A percentile compares a stretch with the other conserved stretches of the same genome.
These are phyloP conservation scores for Phytopythium oedochilum DNA, from an alignment of 352 stramenopile species.

Conservation along the genomic window DNA sequence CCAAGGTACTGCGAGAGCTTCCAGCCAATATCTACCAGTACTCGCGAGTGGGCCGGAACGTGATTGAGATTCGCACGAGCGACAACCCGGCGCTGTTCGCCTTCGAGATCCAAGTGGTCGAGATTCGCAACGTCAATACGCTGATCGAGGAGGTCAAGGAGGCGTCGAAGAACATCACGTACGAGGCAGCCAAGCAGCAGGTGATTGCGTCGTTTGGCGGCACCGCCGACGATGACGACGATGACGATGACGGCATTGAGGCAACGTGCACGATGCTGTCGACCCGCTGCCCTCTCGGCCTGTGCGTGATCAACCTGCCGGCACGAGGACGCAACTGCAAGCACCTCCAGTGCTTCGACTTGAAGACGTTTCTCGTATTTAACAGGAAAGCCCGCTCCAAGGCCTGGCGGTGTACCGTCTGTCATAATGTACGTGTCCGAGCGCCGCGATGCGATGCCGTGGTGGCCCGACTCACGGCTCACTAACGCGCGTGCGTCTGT, in stretches of 20 bases:
- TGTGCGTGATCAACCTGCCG: conserved; percentile 87
- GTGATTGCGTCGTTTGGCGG: conserved; percentile 80
- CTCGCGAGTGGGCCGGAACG: conserved; percentile 62
- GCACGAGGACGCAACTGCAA: conserved; percentile 89
- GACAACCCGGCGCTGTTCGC: conserved; percentile 60
- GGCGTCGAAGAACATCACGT: conserved; percentile 60
- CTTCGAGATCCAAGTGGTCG: conserved; percentile 72
- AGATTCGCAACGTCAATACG: conserved; percentile 56
- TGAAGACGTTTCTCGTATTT: conserved; percentile 90
- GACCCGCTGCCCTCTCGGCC: conserved; percentile 80
- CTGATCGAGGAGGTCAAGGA: conserved; percentile 58
- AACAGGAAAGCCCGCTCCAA: conserved; percentile 86
- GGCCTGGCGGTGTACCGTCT: conserved; percentile 89
- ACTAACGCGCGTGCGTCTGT: conserved; percentile 3
- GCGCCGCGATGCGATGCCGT: background rate
- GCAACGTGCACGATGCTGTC: conserved; percentile 86
- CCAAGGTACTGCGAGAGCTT: conserved; percentile 75
- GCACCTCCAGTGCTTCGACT: conserved; percentile 96
- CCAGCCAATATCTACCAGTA: conserved; percentile 72
- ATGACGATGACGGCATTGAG: conserved; percentile 45
- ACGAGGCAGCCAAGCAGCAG: conserved; percentile 64
- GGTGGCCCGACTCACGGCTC: background rate
- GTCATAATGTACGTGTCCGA: conserved; percentile 73
- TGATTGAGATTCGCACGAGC: conserved; percentile 65
- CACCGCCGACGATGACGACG: conserved; percentile 52